A percentile compares a stretch with the other conserved stretches of the same genome.
These are phyloP conservation scores for Neurospora africana DNA, from an alignment of 495 filamentous ascomycete species.

Conservation along the genomic window DNA sequence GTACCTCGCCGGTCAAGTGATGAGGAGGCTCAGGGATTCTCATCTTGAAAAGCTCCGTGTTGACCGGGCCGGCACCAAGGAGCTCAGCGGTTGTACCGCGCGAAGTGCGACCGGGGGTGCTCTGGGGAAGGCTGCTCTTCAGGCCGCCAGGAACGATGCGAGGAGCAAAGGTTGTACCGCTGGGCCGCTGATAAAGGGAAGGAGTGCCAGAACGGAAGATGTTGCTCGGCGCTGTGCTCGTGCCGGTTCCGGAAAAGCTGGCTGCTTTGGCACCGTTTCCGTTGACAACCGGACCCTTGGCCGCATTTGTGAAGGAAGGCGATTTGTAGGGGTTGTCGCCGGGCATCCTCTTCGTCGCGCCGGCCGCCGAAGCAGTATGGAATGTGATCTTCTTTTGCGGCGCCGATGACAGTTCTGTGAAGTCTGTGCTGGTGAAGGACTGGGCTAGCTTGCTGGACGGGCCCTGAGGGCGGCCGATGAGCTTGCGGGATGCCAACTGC, in stretches of 20 bases:
- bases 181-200: constrained; percentile 20
- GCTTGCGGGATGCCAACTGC: constrained; percentile 23
- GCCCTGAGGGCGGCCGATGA: constrained; percentile 21
- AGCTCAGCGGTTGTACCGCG: constrained; percentile 20
- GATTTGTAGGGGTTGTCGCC: constrained; percentile 27
- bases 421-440: constrained; percentile 19
- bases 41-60: constrained; percentile 37
- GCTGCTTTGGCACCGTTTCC: constrained; percentile 8
- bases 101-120: constrained; percentile 18
- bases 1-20: constrained; percentile 34
- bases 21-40: constrained; percentile 35
- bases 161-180: constrained; percentile 27
- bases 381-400: background rate
- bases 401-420: constrained; percentile 11
- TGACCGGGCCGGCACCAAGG: constrained; percentile 19
- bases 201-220: constrained; percentile 29
- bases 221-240: constrained; percentile 19
- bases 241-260: constrained; percentile 16
- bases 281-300: background rate
- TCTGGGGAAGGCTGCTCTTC: constrained; percentile 27
- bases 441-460: constrained; percentile 27
- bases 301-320: background rate
- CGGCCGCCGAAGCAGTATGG: background rate
- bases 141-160: constrained; percentile 17
- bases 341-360: constrained; percentile 17